A percentile compares a stretch with the other conserved stretches of the same genome.
These are phyloP conservation scores for Elaeis guineensis DNA, from an alignment of 176 grass and related monocot species.

Conservation along the genomic window DNA sequence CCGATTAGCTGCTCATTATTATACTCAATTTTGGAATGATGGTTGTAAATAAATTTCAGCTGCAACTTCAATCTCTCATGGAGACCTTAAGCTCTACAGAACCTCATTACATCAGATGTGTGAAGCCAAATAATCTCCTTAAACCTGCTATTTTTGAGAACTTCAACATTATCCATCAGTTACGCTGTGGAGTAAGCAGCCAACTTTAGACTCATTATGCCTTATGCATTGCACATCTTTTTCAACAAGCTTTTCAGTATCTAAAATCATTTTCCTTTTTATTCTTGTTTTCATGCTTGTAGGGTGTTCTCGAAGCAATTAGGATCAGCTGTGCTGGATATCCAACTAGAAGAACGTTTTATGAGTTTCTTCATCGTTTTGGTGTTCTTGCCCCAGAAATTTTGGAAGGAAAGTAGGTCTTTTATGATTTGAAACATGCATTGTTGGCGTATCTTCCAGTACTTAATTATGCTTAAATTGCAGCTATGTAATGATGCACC, in stretches of 20 bases:
- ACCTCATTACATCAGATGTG: constrained; percentile 97
- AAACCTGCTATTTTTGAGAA: constrained; percentile 94
- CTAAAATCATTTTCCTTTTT: not conserved
- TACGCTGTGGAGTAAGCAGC: constrained; percentile 82
- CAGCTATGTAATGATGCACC: not conserved
- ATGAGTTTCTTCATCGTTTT: constrained; percentile 92
- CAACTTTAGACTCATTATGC: not conserved
- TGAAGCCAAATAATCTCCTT: constrained; percentile 95
- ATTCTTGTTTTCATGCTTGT: not conserved
- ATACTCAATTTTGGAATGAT: not conserved
- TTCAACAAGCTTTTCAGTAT: too few species aligned
- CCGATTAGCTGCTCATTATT: too few species aligned
- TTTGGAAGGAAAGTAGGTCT: constrained; percentile 73
- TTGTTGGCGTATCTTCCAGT: not conserved
- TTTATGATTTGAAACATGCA: constrained; percentile 6
- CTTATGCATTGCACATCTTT: not conserved
- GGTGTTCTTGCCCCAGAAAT: constrained; percentile 81
- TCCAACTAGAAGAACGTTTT: constrained; percentile 89
- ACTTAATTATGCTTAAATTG: not conserved
- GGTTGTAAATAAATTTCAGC: constrained; percentile 32
- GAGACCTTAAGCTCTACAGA: constrained; percentile 86
- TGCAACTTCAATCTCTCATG: constrained; percentile 91
- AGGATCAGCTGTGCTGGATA: constrained; percentile 98
- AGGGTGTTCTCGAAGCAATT: constrained; percentile 99
- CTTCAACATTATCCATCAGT: constrained; percentile 78